Base-by-base conservation (phyloP, 139 green algal species). In the Pseudopediastrum boryanum region DNA sequence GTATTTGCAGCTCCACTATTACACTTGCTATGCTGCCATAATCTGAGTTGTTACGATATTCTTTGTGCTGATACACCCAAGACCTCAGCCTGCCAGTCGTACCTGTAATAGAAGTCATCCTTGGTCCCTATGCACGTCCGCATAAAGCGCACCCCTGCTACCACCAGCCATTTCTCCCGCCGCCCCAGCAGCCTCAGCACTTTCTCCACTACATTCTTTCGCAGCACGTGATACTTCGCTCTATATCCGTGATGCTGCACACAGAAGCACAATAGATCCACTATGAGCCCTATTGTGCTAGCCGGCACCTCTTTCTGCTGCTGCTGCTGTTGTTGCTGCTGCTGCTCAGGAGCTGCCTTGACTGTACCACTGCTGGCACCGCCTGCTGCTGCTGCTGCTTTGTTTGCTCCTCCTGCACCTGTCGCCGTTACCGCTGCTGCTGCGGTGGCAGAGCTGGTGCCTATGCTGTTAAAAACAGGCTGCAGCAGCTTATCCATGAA, bases 241-340 rank as follows among this genome's bases (percentile, higher is more conserved):
- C 75, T 79, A 63, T 72, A 84, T 5, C 35, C 46, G 82, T 99
- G 96, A 81, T 99, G 94, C 58, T 94, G 88, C n/a, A 98, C 92
- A 79, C 93, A 98, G 86, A 97, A 99, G 83, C 90, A 95, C 29
- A 99, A 83, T 41, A 99, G 85, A 52, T 99, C 96, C 41, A 98
- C 77, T 23, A 98, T 89, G 25, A 95, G 85, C 0, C 75, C 88
- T 59, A 98, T 78, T 25, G 88, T 92, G 50, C 71, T 66, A 25
- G 88, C 82, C 9, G 87, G 84, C 48, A 87, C 84, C 31, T 12
- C 23, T 31, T 21, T 23, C 44, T 25, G 1, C 7, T 59, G 39
- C 35, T 41, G 44, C 73, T 51, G 73, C 43, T n/a, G 51, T 19
- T 33, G 39, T 33, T 59, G 54, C 38, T 23, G 9, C 68, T 58